Evolutionary conservation across 805 yeast species (phyloP).

Genomic region (Blastobotrys attinorum): DNA sequence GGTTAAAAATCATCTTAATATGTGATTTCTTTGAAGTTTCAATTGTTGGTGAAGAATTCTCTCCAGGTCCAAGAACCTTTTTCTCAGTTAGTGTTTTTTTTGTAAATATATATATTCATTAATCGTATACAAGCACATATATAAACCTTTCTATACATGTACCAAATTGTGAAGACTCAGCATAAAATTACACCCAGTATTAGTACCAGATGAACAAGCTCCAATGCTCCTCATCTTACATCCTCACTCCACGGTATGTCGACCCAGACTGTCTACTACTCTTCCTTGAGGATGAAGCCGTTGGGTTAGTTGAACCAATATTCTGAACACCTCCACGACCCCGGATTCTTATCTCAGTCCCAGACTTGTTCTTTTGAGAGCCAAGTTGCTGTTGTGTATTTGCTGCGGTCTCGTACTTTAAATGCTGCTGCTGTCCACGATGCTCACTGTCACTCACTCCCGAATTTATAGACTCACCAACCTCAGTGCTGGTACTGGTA

Average conservation of each 20-base stretch:
- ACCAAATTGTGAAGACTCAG: too few species aligned
- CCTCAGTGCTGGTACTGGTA: not conserved
- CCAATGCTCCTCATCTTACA: too few species aligned
- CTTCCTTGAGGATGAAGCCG: too few species aligned
- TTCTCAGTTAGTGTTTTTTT: not conserved
- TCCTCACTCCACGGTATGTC: constrained; percentile 1
- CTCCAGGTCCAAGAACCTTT: too few species aligned
- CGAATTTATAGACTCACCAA: not conserved
- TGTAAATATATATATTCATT: constrained; percentile 14
- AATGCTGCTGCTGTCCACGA: too few species aligned
- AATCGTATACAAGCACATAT: not conserved
- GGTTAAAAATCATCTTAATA: constrained; percentile 35
- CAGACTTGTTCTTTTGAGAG: not conserved
- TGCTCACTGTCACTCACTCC: not conserved
- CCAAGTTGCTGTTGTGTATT: not conserved
- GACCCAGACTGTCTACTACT: not conserved
- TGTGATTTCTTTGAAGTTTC: too few species aligned
- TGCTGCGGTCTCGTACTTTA: too few species aligned
- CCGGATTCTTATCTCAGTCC: constrained; percentile 9
- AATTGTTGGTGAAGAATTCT: not conserved
- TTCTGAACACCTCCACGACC: constrained; percentile 20
- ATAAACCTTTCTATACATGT: not conserved
- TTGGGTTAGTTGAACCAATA: constrained; percentile 1
- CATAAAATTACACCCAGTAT: too few species aligned
- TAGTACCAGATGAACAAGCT: too few species aligned